Conservation (phyloP, 2,329 filamentous ascomycete species). For the Fusarium guadeloupense region DNA sequence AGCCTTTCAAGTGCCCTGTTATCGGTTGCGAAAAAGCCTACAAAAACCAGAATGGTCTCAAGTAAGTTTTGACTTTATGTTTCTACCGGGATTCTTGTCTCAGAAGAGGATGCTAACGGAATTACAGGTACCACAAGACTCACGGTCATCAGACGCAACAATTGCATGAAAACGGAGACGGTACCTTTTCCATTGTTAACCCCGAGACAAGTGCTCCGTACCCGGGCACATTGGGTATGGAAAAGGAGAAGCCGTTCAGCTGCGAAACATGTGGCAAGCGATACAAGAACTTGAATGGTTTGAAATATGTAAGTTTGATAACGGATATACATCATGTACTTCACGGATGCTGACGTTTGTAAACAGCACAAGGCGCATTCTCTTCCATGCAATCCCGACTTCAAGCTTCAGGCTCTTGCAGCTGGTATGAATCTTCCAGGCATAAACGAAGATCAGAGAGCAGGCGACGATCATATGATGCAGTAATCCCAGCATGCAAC, state of each 20-base stretch:
- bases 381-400: conserved; percentile 88
- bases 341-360: conserved; percentile 45
- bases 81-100: background rate
- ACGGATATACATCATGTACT: background rate
- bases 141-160: conserved; percentile 98
- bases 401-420: conserved; percentile 58
- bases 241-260: conserved; percentile 98
- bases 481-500: conserved; percentile 36
- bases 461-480: conserved; percentile 38
- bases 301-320: conserved; percentile 80
- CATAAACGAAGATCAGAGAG: conserved; percentile 57
- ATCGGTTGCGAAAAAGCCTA: conserved; percentile 99
- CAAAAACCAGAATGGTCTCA: conserved; percentile 98
- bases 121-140: conserved; percentile 71
- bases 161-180: conserved; percentile 94
- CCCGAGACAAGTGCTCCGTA: conserved; percentile 94
- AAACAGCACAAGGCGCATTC: conserved; percentile 79
- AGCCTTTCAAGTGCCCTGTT: conserved; percentile 96
- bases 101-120: conserved; percentile 21
- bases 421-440: conserved; percentile 55
- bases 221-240: conserved; percentile 97
- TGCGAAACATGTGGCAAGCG: conserved; percentile 97
- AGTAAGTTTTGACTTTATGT: conserved; percentile 66
- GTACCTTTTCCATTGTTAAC: conserved; percentile 97
- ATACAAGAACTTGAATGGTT: conserved; percentile 98